Conservation (phyloP, 495 filamentous ascomycete genomes). For the Penicillium chermesinum region DNA sequence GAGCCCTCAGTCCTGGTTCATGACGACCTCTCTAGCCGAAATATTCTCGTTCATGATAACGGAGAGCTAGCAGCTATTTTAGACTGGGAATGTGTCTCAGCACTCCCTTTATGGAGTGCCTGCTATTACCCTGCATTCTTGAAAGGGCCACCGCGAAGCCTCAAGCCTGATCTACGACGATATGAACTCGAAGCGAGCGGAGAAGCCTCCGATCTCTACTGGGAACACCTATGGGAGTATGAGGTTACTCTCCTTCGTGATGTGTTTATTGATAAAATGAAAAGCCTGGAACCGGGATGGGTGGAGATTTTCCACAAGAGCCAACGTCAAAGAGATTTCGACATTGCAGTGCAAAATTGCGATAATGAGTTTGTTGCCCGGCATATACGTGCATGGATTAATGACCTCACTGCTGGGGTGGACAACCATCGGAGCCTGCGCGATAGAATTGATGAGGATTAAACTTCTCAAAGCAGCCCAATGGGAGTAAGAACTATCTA, state of each 20-base stretch:
- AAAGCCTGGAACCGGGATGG: conserved; percentile 16
- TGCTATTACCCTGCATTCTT: conserved; percentile 44
- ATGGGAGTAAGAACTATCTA: too few relatives aligned
- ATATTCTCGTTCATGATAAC: conserved; percentile 45
- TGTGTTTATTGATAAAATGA: conserved; percentile 30
- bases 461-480: too few relatives aligned
- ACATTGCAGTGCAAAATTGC: conserved; percentile 12
- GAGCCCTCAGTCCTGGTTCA: conserved; percentile 21
- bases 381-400: conserved; percentile 5
- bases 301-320: conserved; percentile 9
- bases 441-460: too few relatives aligned
- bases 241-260: conserved; percentile 30
- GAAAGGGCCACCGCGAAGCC: conserved; percentile 11
- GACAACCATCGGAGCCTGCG: too few relatives aligned
- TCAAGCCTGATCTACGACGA: conserved; percentile 24
- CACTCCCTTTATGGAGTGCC: conserved; percentile 43
- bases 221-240: conserved; percentile 22
- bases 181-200: conserved; percentile 28
- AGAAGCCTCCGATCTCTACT: conserved; percentile 21
- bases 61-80: conserved; percentile 42
- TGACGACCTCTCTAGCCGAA: conserved; percentile 42
- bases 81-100: conserved; percentile 51
- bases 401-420: too few relatives aligned
- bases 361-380: conserved; percentile 15
- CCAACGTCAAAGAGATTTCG: conserved; percentile 11